These are phyloP conservation scores for Alternaria sp. DNA, from an alignment of 2,329 filamentous ascomycete species.

Conservation along the genomic window DNA sequence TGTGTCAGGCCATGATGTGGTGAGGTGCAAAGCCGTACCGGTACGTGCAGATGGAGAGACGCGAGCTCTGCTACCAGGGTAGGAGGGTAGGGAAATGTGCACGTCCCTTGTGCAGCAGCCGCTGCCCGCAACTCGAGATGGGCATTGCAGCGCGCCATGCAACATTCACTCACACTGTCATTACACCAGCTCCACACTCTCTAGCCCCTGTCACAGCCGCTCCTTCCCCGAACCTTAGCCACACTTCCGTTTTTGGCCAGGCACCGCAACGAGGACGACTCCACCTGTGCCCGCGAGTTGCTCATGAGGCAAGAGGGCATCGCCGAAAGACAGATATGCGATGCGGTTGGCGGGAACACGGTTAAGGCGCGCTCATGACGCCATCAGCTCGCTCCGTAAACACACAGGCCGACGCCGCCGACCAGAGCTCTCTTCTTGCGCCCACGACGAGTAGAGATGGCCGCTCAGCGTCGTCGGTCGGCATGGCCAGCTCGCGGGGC, in stretches of 20 bases:
- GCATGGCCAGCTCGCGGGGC: slow-evolving; percentile 70
- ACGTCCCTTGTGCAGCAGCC: slow-evolving; percentile 14
- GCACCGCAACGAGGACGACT: slow-evolving; percentile 21
- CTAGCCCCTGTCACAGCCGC: slow-evolving; percentile 22
- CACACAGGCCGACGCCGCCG: slow-evolving; percentile 47
- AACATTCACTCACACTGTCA: slow-evolving; percentile 13
- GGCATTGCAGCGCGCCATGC: slow-evolving; percentile 8
- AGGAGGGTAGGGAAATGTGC: slow-evolving; percentile 8
- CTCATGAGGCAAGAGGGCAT: slow-evolving; percentile 46
- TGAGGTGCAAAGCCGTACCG: slow-evolving; percentile 15
- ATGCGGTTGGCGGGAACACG: slow-evolving; percentile 48
- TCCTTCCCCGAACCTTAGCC: slow-evolving; percentile 22
- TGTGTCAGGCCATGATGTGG: slow-evolving; percentile 38
- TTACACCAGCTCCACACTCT: slow-evolving; percentile 21
- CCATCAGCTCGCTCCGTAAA: slow-evolving; percentile 52
- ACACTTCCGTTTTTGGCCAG: slow-evolving; percentile 21
- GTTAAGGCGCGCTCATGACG: slow-evolving; percentile 55
- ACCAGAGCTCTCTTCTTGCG: slow-evolving; percentile 53
- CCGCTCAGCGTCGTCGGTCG: slow-evolving; percentile 62
- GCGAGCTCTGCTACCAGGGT: not conserved
- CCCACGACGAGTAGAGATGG: slow-evolving; percentile 60
- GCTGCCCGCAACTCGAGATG: slow-evolving; percentile 17
- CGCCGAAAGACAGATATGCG: slow-evolving; percentile 44
- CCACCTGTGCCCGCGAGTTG: slow-evolving; percentile 31
- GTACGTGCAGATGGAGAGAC: not conserved